Conservation (phyloP, 495 filamentous ascomycete species). For the Aspergillus bridgeri region DNA sequence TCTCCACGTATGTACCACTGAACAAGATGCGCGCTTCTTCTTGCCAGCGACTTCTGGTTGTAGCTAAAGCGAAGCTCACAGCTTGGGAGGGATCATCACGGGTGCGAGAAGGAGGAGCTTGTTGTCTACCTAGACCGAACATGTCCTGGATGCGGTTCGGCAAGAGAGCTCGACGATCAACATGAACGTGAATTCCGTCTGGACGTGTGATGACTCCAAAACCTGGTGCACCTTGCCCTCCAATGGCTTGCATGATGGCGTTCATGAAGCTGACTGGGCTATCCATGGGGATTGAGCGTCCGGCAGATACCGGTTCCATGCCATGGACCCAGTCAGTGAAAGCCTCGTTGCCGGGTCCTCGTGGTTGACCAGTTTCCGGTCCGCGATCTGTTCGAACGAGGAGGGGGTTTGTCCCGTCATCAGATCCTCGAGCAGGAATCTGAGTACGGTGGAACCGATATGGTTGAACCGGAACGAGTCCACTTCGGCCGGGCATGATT, state of each 20-base stretch:
- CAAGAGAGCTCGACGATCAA: constrained; percentile 46
- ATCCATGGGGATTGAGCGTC: constrained; percentile 51
- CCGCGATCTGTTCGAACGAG: constrained; percentile 47
- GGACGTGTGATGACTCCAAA: constrained; percentile 55
- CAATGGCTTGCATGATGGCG: constrained; percentile 57
- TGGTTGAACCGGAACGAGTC: constrained; percentile 46
- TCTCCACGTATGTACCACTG: constrained; percentile 62
- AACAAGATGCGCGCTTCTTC: constrained; percentile 89
- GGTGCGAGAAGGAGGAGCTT: constrained; percentile 39
- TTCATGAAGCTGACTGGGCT: constrained; percentile 63
- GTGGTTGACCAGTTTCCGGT: constrained; percentile 31
- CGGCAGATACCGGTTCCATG: constrained; percentile 45
- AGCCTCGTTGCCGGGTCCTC: constrained; percentile 29
- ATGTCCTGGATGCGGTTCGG: constrained; percentile 56
- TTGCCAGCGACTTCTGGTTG: constrained; percentile 76
- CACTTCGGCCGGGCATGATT: constrained; percentile 41
- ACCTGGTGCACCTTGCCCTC: constrained; percentile 44
- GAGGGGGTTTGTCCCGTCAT: constrained; percentile 82
- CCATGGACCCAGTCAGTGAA: constrained; percentile 57
- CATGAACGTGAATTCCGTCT: constrained; percentile 57
- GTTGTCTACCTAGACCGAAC: constrained; percentile 49
- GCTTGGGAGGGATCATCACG: constrained; percentile 62
- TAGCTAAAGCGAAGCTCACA: constrained; percentile 65
- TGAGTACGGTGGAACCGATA: constrained; percentile 55
- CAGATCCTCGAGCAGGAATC: constrained; percentile 48